Evolutionary conservation across 2,329 filamentous ascomycete species (phyloP).

Genomic region (Diaporthe capsici): DNA sequence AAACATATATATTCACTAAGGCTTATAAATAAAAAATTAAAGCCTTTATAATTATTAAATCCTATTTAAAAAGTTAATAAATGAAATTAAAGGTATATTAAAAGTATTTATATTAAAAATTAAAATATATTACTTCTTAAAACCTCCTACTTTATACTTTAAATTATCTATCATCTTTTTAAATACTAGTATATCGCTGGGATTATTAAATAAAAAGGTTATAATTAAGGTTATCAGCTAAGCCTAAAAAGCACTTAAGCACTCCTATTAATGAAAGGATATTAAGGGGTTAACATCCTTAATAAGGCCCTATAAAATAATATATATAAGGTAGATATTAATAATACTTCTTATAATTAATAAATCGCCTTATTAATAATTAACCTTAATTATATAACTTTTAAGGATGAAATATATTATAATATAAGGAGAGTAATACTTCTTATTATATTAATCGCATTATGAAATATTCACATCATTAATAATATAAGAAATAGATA

Average conservation of each 20-base stretch:
- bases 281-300: too few relatives aligned
- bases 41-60: neutral
- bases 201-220: too few relatives aligned
- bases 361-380: too few relatives aligned
- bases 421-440: neutral
- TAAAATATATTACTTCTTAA: neutral
- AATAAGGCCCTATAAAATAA: too few relatives aligned
- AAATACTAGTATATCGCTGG: too few relatives aligned
- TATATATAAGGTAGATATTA: too few relatives aligned
- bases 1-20: neutral
- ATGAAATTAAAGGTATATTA: neutral
- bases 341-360: too few relatives aligned
- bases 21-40: neutral
- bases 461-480: neutral
- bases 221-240: too few relatives aligned
- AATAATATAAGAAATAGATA: neutral
- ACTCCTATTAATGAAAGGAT: too few relatives aligned
- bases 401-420: neutral
- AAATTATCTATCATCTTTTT: too few relatives aligned
- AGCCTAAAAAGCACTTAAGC: too few relatives aligned
- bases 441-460: neutral
- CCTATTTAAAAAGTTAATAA: neutral
- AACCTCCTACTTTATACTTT: neutral
- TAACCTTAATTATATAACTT: too few relatives aligned
- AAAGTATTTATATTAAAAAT: neutral